phyloP scores from a whole-genome alignment of 2,329 filamentous ascomycete genomes.

The Sporothrix brasiliensis region DNA sequence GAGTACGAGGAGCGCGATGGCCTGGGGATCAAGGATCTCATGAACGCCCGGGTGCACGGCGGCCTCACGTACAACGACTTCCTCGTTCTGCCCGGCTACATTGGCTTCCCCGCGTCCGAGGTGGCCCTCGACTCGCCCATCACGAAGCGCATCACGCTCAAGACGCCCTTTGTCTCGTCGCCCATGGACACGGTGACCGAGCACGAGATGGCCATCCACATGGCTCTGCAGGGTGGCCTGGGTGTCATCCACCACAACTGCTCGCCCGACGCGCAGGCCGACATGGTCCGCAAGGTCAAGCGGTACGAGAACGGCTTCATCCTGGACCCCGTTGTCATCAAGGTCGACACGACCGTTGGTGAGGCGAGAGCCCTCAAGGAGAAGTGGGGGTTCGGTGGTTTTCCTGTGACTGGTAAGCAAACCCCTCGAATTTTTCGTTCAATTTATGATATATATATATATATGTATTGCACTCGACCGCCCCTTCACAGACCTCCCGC shows the following conservation, averaged over 20 bases:
- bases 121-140: conserved; percentile 87
- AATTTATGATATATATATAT: conserved; percentile 35
- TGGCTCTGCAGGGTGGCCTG: conserved; percentile 82
- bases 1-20: conserved; percentile 83
- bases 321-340: conserved; percentile 89
- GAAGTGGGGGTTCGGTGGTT: conserved; percentile 98
- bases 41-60: conserved; percentile 89
- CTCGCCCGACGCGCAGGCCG: conserved; percentile 93
- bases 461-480: not conserved
- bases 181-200: conserved; percentile 99
- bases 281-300: conserved; percentile 99
- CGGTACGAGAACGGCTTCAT: conserved; percentile 99
- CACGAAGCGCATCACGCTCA: conserved; percentile 93
- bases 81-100: conserved; percentile 93
- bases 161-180: conserved; percentile 95
- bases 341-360: conserved; percentile 80
- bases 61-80: conserved; percentile 99
- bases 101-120: conserved; percentile 92
- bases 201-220: conserved; percentile 99
- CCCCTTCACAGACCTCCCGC: conserved; percentile 39
- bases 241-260: conserved; percentile 99
- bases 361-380: conserved; percentile 93
- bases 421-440: not conserved
- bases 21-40: conserved; percentile 79
- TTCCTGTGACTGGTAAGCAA: conserved; percentile 93